These are phyloP conservation scores for Amanita subjunquillea DNA, from an alignment of 768 basidiomycete genomes.

Conservation along the genomic window DNA sequence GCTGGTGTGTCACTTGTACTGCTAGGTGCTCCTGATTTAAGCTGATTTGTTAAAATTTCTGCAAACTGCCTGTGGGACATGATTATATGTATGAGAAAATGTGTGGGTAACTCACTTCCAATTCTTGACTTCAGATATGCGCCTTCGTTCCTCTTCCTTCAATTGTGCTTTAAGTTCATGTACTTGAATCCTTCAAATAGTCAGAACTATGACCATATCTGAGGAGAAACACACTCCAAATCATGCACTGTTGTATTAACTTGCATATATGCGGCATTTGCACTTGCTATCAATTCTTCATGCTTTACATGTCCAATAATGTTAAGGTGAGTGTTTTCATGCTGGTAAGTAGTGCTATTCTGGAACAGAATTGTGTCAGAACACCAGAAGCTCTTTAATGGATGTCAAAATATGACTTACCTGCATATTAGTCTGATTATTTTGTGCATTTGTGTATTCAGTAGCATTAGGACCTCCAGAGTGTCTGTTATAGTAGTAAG, in stretches of 20 bases:
- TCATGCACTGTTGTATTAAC: neutral
- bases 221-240: neutral
- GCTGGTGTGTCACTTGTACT: too few species aligned
- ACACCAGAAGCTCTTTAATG: too few species aligned
- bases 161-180: neutral
- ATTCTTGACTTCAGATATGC: neutral
- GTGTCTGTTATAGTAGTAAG: neutral
- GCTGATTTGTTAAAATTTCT: neutral
- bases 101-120: neutral
- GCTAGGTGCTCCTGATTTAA: neutral
- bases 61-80: neutral
- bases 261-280: neutral
- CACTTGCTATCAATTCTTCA: neutral
- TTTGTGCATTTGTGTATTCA: neutral
- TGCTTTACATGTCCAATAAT: neutral
- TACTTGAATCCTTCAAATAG: neutral
- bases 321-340: neutral
- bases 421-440: neutral
- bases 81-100: neutral
- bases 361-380: neutral
- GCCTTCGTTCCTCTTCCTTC: neutral
- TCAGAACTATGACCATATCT: neutral
- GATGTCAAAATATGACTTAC: neutral
- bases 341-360: neutral
- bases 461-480: neutral